Evolutionary conservation across 1,284 basidiomycete species (phyloP).

Genomic region (Tausonia pullulans): DNA sequence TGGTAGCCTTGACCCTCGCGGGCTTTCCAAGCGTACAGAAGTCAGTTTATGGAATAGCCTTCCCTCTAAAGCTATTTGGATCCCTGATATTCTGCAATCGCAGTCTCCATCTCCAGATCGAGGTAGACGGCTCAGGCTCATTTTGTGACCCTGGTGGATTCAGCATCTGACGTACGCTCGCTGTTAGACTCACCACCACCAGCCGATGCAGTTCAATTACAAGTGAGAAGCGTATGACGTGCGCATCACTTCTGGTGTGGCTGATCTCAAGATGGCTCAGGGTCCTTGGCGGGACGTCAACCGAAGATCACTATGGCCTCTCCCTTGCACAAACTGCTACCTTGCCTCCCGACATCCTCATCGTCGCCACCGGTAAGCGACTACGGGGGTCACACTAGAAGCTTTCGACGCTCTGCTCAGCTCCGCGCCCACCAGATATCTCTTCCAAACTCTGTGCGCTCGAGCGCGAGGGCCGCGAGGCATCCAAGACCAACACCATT

Average conservation of each 20-base stretch:
- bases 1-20: conserved; percentile 43
- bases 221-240: conserved; percentile 44
- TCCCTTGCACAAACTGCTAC: conserved; percentile 74
- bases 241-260: background rate
- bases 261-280: conserved; percentile 29
- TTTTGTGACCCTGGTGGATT: background rate
- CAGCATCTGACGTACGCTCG: background rate
- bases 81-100: background rate
- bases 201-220: conserved; percentile 63
- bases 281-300: conserved; percentile 52
- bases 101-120: conserved; percentile 70
- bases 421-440: too few relatives aligned
- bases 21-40: conserved; percentile 60
- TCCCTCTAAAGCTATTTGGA: conserved; percentile 22
- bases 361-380: conserved; percentile 2
- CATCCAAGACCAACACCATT: too few relatives aligned
- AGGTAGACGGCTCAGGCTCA: conserved; percentile 40
- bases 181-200: conserved; percentile 35
- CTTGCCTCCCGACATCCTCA: conserved; percentile 8
- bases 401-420: too few relatives aligned
- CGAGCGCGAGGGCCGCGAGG: too few relatives aligned
- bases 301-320: conserved; percentile 53
- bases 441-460: too few relatives aligned
- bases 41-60: conserved; percentile 39
- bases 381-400: too few relatives aligned